Evolutionary conservation across 1,139 yeast species (phyloP).

Genomic region (Suhomyces anneliseae): DNA sequence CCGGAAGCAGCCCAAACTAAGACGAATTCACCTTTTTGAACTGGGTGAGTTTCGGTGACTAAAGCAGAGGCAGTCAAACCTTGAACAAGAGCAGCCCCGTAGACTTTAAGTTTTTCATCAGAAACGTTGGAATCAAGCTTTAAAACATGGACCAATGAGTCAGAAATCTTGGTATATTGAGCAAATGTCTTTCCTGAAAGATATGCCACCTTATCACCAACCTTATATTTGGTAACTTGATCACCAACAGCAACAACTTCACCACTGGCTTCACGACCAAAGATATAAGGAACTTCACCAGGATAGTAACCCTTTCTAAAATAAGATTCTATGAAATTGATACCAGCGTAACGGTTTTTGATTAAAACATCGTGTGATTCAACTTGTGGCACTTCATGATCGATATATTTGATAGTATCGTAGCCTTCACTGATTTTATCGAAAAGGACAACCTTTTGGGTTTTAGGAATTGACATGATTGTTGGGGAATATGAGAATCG

Average conservation of each 20-base stretch:
- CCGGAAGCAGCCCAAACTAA: slow-evolving; percentile 94
- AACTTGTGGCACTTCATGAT: slow-evolving; percentile 59
- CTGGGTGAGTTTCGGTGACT: slow-evolving; percentile 61
- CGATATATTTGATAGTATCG: slow-evolving; percentile 45
- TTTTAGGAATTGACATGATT: slow-evolving; percentile 15
- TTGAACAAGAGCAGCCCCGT: slow-evolving; percentile 65
- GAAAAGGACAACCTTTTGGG: slow-evolving; percentile 59
- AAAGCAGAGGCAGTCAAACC: slow-evolving; percentile 80
- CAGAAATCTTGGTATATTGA: slow-evolving; percentile 59
- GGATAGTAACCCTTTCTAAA: slow-evolving; percentile 79
- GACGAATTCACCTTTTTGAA: slow-evolving; percentile 65
- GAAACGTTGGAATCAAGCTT: slow-evolving; percentile 51
- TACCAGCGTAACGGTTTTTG: slow-evolving; percentile 72
- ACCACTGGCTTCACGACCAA: slow-evolving; percentile 89
- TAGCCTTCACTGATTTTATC: slow-evolving; percentile 51
- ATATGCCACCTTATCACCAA: slow-evolving; percentile 76
- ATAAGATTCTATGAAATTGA: slow-evolving; percentile 81
- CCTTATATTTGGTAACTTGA: slow-evolving; percentile 52
- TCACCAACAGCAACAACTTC: slow-evolving; percentile 66
- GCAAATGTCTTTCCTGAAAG: slow-evolving; percentile 57
- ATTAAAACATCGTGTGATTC: slow-evolving; percentile 58
- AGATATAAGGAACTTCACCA: slow-evolving; percentile 52
- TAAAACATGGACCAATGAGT: slow-evolving; percentile 30
- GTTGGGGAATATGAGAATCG: not conserved
- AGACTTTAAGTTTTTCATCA: slow-evolving; percentile 49